phyloP scores from a whole-genome alignment of 345 rosid species.

The Brassica cretica region DNA sequence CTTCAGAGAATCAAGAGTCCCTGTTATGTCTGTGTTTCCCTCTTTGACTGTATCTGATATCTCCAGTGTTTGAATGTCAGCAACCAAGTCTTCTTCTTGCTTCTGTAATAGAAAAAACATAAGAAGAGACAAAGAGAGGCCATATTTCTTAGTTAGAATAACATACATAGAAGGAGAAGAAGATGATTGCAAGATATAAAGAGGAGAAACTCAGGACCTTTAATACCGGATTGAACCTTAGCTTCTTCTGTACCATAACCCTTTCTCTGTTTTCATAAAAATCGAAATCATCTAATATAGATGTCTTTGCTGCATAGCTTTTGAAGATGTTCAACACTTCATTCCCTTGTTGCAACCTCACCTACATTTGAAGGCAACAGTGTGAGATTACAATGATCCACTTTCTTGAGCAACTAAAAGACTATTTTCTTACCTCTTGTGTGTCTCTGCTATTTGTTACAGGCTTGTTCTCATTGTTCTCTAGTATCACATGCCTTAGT shows the following conservation, averaged over 20 bases:
- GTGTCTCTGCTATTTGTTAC: conserved; percentile 78
- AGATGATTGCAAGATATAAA: neutral
- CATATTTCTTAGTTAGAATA: conserved; percentile 1
- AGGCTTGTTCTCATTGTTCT: conserved; percentile 71
- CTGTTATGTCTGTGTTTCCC: conserved; percentile 8
- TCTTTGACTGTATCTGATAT: conserved; percentile 28
- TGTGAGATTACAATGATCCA: neutral
- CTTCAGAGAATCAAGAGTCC: too few species aligned
- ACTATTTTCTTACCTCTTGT: conserved; percentile 55
- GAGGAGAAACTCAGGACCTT: conserved; percentile 29
- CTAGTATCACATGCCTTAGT: conserved; percentile 60
- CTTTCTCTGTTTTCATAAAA: conserved; percentile 70
- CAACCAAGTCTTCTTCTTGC: conserved; percentile 38
- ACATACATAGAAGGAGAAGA: neutral
- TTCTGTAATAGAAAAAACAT: conserved; percentile 22
- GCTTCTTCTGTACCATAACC: conserved; percentile 62
- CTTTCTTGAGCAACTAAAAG: neutral
- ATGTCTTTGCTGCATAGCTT: conserved; percentile 50
- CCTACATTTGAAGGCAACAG: conserved; percentile 35
- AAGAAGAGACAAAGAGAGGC: neutral
- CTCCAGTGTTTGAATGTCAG: conserved; percentile 31
- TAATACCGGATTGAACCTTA: conserved; percentile 37
- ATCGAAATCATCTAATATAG: conserved; percentile 64
- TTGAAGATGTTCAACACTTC: conserved; percentile 68
- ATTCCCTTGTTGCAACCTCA: conserved; percentile 55